Evolutionary conservation across 306 rosid species (phyloP).

Genomic region (Purshia tridentata): DNA sequence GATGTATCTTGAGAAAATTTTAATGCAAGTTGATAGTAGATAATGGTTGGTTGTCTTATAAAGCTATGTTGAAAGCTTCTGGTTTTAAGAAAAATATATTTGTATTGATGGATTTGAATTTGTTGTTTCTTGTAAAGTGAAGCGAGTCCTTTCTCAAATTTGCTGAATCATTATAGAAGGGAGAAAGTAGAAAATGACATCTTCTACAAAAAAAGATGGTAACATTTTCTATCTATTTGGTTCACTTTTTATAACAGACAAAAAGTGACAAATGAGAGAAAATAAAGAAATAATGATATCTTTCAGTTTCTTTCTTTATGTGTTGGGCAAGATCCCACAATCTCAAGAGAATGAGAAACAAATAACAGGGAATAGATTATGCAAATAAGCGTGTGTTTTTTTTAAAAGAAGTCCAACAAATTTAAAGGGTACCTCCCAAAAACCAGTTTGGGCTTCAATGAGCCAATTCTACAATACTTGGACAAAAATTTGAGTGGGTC

Average conservation of each 20-base stretch:
- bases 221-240: constrained; percentile 18
- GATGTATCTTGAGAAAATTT: constrained; percentile 49
- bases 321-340: constrained; percentile 9
- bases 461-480: too few species aligned
- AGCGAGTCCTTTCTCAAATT: constrained; percentile 27
- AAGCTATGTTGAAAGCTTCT: constrained; percentile 56
- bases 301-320: neutral
- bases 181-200: constrained; percentile 33
- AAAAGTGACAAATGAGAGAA: neutral
- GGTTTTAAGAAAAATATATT: constrained; percentile 29
- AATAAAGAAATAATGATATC: neutral
- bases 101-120: constrained; percentile 8
- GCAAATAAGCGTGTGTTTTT: too few species aligned
- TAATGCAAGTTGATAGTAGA: constrained; percentile 54
- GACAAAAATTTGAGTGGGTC: too few species aligned
- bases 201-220: constrained; percentile 16
- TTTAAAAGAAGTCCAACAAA: too few species aligned
- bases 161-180: constrained; percentile 30
- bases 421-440: too few species aligned
- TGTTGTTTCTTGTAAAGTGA: constrained; percentile 33
- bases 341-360: neutral
- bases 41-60: constrained; percentile 47
- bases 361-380: too few species aligned
- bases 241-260: neutral
- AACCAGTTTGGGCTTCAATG: too few species aligned